Evolutionary conservation across 2,329 filamentous ascomycete species (phyloP).

Genomic region (Trichophyton benhamiae): DNA sequence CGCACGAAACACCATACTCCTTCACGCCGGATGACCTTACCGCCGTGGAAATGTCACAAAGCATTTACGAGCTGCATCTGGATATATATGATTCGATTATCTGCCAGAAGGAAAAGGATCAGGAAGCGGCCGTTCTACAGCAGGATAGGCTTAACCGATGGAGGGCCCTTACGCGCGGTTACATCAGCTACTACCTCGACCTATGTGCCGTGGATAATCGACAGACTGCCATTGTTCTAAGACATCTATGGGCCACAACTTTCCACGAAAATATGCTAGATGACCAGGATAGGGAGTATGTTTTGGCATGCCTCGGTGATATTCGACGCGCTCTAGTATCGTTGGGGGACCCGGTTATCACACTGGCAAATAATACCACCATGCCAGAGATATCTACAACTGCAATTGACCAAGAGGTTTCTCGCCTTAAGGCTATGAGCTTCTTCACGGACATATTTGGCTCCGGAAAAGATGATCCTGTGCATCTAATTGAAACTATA

Average conservation of each 20-base stretch:
- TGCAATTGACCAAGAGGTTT: constrained; percentile 83
- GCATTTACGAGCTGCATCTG: constrained; percentile 54
- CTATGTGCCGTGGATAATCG: constrained; percentile 19
- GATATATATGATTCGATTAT: constrained; percentile 54
- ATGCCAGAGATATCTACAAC: constrained; percentile 75
- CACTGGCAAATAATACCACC: constrained; percentile 70
- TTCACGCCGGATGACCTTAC: constrained; percentile 24
- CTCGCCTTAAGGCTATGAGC: constrained; percentile 86
- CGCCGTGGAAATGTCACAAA: constrained; percentile 44
- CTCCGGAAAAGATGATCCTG: constrained; percentile 65
- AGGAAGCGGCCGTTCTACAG: constrained; percentile 41
- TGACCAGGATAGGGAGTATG: constrained; percentile 45
- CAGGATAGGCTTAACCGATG: constrained; percentile 49
- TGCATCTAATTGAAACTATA: constrained; percentile 76
- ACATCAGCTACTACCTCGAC: constrained; percentile 35
- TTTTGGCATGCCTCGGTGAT: constrained; percentile 51
- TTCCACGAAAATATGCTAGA: constrained; percentile 48
- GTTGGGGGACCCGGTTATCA: constrained; percentile 37
- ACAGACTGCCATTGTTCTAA: constrained; percentile 39
- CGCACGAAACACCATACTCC: constrained; percentile 15
- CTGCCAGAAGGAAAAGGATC: constrained; percentile 45
- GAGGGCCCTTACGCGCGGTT: constrained; percentile 45
- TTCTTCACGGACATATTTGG: constrained; percentile 88
- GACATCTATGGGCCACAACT: constrained; percentile 55
- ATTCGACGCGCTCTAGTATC: constrained; percentile 43